phyloP scores from a whole-genome alignment of 768 basidiomycete species.

The Naematelia encephala region DNA sequence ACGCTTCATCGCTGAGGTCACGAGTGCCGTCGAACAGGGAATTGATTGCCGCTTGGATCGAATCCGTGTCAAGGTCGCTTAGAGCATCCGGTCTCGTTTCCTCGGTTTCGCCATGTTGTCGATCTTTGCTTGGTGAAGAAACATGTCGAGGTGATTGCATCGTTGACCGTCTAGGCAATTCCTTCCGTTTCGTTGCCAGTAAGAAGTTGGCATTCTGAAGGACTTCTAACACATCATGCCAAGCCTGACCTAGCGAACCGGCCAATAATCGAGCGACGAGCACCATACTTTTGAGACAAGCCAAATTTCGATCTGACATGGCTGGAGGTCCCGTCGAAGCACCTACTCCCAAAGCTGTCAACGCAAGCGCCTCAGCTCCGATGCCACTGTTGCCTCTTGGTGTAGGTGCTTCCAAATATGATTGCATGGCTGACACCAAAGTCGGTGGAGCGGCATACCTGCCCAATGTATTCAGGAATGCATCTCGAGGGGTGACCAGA shows the following conservation, averaged over 20 bases:
- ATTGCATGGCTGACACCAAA: constrained; percentile 79
- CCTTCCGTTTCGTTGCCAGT: constrained; percentile 50
- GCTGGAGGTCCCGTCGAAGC: constrained; percentile 58
- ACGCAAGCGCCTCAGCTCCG: constrained; percentile 50
- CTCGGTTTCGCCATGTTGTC: neutral
- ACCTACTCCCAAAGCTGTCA: constrained; percentile 30
- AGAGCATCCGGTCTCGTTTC: constrained; percentile 27
- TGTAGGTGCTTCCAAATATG: constrained; percentile 48
- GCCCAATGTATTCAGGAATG: constrained; percentile 84
- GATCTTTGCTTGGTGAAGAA: constrained; percentile 20
- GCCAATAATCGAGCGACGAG: constrained; percentile 75
- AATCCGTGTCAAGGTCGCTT: constrained; percentile 54
- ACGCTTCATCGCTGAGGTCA: constrained; percentile 76
- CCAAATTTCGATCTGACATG: constrained; percentile 82
- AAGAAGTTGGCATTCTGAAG: constrained; percentile 95
- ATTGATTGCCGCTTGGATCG: constrained; percentile 69
- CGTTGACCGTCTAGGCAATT: constrained; percentile 17
- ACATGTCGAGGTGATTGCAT: constrained; percentile 26
- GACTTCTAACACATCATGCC: constrained; percentile 86
- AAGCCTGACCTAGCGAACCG: constrained; percentile 79
- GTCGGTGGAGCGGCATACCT: constrained; percentile 87
- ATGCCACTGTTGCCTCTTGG: constrained; percentile 21
- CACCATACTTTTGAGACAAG: constrained; percentile 80
- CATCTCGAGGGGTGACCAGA: constrained; percentile 81
- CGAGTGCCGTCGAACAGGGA: constrained; percentile 81